A percentile compares a stretch with the other conserved stretches of the same genome.
phyloP scores from a whole-genome alignment of 352 stramenopile species.

The Blastocystis sp. region DNA sequence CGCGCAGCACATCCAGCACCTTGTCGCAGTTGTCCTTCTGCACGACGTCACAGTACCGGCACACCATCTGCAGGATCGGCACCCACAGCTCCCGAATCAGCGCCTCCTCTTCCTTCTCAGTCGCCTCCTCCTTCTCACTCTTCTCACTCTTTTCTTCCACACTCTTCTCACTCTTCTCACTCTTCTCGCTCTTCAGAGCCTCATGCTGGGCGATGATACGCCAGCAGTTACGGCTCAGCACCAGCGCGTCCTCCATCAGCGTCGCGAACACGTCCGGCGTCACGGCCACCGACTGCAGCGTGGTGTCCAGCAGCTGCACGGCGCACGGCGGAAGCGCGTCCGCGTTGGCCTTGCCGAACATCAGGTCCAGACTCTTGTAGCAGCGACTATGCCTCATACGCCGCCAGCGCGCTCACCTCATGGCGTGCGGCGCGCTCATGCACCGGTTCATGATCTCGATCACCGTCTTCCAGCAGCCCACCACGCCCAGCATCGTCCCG shows the following conservation, averaged over 20 bases:
- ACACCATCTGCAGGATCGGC: slow-evolving; percentile 29
- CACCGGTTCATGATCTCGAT: slow-evolving; percentile 9
- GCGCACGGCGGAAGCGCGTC: slow-evolving; percentile 34
- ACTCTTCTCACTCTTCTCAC: no score
- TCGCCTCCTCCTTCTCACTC: background rate
- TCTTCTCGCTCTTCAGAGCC: background rate
- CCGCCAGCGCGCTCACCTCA: background rate
- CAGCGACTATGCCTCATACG: slow-evolving; percentile 8
- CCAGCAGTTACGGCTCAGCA: slow-evolving; percentile 61
- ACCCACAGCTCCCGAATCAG: slow-evolving; percentile 13
- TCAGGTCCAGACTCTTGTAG: slow-evolving; percentile 35
- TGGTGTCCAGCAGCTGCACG: background rate
- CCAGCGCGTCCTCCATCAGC: slow-evolving; percentile 14
- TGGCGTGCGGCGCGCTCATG: background rate
- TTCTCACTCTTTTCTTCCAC: no score
- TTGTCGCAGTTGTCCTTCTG: background rate
- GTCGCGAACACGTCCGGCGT: slow-evolving; percentile 5
- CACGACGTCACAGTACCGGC: background rate
- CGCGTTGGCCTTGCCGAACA: slow-evolving; percentile 1
- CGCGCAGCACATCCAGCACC: slow-evolving; percentile 11
- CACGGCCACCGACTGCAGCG: slow-evolving; percentile 11
- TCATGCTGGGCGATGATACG: slow-evolving; percentile 2
- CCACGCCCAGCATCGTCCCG: background rate
- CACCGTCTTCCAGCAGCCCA: slow-evolving; percentile 52
- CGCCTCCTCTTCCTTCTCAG: no score